Evolutionary conservation across 106 monocot genomes (phyloP).

Genomic region (Platanthera guangdongensis): DNA sequence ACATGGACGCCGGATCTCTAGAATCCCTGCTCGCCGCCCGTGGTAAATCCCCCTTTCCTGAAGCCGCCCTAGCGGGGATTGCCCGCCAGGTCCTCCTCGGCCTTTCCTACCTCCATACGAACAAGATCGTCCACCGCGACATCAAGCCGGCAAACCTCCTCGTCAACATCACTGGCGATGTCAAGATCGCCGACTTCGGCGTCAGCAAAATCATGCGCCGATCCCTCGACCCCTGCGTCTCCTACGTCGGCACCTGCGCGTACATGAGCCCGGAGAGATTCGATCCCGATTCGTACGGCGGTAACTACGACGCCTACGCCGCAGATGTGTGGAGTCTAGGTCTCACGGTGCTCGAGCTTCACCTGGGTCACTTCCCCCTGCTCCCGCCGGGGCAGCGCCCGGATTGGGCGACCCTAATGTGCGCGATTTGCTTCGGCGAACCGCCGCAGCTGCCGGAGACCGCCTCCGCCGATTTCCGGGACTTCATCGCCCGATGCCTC

Average conservation of each 20-base stretch:
- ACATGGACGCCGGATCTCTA: conserved; percentile 39
- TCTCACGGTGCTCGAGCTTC: conserved; percentile 58
- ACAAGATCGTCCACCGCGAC: conserved; percentile 48
- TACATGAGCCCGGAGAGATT: conserved; percentile 91
- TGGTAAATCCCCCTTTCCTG: conserved; percentile 17
- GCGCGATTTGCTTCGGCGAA: conserved; percentile 89
- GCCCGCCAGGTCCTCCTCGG: conserved; percentile 40
- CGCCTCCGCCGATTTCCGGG: conserved; percentile 42
- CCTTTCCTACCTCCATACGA: conserved; percentile 55
- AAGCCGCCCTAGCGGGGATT: conserved; percentile 41
- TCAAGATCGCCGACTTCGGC: conserved; percentile 85
- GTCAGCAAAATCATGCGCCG: conserved; percentile 49
- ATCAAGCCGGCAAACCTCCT: conserved; percentile 50
- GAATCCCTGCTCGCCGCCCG: conserved; percentile 14
- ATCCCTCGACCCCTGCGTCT: conserved; percentile 39
- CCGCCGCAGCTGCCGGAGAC: conserved; percentile 29
- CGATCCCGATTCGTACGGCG: conserved; percentile 54
- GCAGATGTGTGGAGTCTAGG: conserved; percentile 83
- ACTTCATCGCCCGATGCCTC: conserved; percentile 65
- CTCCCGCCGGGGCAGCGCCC: conserved; percentile 61
- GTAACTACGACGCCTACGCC: conserved; percentile 58
- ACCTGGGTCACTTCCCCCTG: conserved; percentile 57
- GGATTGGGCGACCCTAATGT: conserved; percentile 86
- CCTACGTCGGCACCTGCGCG: conserved; percentile 77
- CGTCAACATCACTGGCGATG: conserved; percentile 27